Conservation (phyloP, 2,329 filamentous ascomycete species). For the Pestalotiopsis sp. region DNA sequence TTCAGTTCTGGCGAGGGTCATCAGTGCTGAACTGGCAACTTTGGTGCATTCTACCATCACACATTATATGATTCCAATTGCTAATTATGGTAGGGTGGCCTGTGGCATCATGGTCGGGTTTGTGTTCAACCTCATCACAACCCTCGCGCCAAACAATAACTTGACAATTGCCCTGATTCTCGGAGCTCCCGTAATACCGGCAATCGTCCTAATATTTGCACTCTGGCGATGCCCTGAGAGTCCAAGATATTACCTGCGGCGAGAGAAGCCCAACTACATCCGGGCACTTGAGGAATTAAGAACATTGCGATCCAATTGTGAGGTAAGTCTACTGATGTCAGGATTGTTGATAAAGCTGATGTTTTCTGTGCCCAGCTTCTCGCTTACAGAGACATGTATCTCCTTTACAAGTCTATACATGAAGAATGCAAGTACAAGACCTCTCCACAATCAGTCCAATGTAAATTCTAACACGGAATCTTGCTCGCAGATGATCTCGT, state of each 20-base stretch:
- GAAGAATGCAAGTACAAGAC: neutral
- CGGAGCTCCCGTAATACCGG: constrained; percentile 33
- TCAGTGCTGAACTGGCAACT: constrained; percentile 50
- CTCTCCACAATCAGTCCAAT: no score
- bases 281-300: constrained; percentile 31
- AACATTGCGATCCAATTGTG: constrained; percentile 34
- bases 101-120: constrained; percentile 40
- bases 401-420: constrained; percentile 30
- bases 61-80: no score
- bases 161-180: constrained; percentile 32
- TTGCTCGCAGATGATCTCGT: no score
- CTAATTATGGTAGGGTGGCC: constrained; percentile 30
- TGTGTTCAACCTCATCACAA: constrained; percentile 26
- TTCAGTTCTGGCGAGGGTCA: constrained; percentile 50
- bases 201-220: constrained; percentile 26
- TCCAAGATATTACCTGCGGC: constrained; percentile 36
- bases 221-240: constrained; percentile 38
- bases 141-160: constrained; percentile 19
- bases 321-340: constrained; percentile 14
- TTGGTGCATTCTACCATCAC: constrained; percentile 25
- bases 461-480: no score
- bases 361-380: constrained; percentile 30
- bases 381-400: constrained; percentile 39
- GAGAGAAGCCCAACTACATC: constrained; percentile 29
- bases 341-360: neutral